These are phyloP conservation scores for Pyronema omphalodes DNA, from an alignment of 495 filamentous ascomycete species.

Conservation along the genomic window DNA sequence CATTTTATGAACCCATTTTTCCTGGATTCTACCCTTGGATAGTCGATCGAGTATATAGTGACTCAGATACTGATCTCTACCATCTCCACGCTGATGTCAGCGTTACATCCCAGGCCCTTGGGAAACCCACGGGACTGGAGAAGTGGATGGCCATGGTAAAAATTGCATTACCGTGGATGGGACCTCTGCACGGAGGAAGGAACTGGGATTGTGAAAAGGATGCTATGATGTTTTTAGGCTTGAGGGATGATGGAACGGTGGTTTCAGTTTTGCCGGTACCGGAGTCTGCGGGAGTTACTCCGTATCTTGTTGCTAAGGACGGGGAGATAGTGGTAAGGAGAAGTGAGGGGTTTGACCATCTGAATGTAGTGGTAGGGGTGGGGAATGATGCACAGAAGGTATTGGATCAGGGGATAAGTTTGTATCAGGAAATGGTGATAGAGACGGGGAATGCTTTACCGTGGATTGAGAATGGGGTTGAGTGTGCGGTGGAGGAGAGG, in stretches of 20 bases:
- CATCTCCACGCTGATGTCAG: too few relatives aligned
- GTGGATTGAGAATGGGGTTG: constrained; percentile 24
- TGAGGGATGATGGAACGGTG: constrained; percentile 54
- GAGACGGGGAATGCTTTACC: constrained; percentile 8
- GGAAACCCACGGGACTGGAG: too few relatives aligned
- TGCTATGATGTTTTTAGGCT: constrained; percentile 62
- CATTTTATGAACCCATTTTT: too few relatives aligned
- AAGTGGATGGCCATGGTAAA: background rate
- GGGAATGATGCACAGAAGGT: constrained; percentile 60
- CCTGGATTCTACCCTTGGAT: too few relatives aligned
- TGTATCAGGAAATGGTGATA: constrained; percentile 51
- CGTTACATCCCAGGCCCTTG: too few relatives aligned
- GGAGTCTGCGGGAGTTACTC: constrained; percentile 51
- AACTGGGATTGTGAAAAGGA: constrained; percentile 52
- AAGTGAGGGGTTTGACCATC: constrained; percentile 41
- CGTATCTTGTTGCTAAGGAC: constrained; percentile 46
- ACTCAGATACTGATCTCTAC: too few relatives aligned
- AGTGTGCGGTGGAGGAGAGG: constrained; percentile 28
- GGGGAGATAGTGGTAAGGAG: constrained; percentile 48
- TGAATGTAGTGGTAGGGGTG: constrained; percentile 48
- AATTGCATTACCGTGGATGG: constrained; percentile 66
- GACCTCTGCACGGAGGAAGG: constrained; percentile 60
- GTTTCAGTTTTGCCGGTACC: constrained; percentile 65
- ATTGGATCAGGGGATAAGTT: constrained; percentile 65
- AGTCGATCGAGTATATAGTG: too few relatives aligned